phyloP scores from a whole-genome alignment of 1,284 basidiomycete genomes.

The Gymnopus androsaceus region DNA sequence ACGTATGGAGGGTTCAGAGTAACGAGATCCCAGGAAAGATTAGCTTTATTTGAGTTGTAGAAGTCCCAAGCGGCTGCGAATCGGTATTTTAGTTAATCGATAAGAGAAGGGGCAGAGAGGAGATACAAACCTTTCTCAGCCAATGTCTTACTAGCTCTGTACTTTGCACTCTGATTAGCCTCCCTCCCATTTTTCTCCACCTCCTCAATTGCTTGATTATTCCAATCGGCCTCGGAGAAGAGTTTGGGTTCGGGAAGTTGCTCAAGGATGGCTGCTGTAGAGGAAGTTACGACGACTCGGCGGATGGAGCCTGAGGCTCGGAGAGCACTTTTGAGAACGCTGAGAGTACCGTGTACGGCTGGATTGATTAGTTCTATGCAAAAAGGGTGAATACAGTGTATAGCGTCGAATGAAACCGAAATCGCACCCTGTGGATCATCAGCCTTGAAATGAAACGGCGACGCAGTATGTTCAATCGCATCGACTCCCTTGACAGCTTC shows the following conservation, averaged over 20 bases:
- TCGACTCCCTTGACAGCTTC: constrained; percentile 69
- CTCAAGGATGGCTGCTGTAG: constrained; percentile 54
- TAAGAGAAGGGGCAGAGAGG: constrained; percentile 18
- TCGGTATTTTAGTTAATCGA: no score
- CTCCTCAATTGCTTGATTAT: constrained; percentile 48
- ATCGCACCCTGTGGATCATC: constrained; percentile 31
- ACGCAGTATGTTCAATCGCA: constrained; percentile 61
- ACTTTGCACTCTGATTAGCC: constrained; percentile 36
- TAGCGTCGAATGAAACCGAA: neutral
- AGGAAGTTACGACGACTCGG: constrained; percentile 68
- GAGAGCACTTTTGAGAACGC: constrained; percentile 39
- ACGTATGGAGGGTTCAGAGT: constrained; percentile 45
- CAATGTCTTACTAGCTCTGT: constrained; percentile 47
- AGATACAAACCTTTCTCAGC: constrained; percentile 50
- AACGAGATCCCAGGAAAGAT: constrained; percentile 43
- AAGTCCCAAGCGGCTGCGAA: constrained; percentile 53
- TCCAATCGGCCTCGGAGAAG: constrained; percentile 58
- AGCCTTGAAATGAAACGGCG: constrained; percentile 42
- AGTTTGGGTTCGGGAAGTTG: constrained; percentile 28
- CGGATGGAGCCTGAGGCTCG: constrained; percentile 47
- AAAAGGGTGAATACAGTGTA: neutral
- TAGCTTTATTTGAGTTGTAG: constrained; percentile 36
- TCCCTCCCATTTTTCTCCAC: constrained; percentile 47
- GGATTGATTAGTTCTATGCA: constrained; percentile 39
- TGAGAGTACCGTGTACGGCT: constrained; percentile 44